Evolutionary conservation across 164 flowering plant species (phyloP).

Genomic region (Malania oleifera): DNA sequence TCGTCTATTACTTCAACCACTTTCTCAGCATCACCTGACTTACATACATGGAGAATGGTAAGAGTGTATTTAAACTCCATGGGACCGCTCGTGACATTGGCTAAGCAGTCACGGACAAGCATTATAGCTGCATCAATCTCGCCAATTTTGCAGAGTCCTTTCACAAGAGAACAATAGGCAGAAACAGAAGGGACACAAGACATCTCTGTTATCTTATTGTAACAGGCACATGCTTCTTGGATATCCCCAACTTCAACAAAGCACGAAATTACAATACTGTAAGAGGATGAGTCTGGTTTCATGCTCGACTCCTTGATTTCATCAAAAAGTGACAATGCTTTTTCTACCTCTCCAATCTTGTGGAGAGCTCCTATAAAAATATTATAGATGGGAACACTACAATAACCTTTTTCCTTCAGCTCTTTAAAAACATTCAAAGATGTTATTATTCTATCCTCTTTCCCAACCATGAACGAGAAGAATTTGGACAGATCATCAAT

Average conservation of each 20-base stretch:
- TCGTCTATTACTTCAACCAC: conserved; percentile 72
- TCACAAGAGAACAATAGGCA: conserved; percentile 69
- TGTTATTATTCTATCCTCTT: conserved; percentile 30
- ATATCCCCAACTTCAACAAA: conserved; percentile 51
- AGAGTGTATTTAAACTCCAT: conserved; percentile 78
- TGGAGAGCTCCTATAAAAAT: conserved; percentile 62
- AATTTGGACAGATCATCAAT: conserved; percentile 54
- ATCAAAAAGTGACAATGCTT: conserved; percentile 53
- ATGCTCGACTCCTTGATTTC: conserved; percentile 44
- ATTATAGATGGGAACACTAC: conserved; percentile 56
- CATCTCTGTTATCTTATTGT: conserved; percentile 58
- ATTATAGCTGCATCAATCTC: conserved; percentile 70
- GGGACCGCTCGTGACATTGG: conserved; percentile 61
- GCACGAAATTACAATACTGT: conserved; percentile 62
- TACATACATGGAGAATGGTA: conserved; percentile 63
- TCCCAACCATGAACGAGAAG: conserved; percentile 47
- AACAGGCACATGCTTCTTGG: conserved; percentile 61
- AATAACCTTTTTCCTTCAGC: conserved; percentile 51
- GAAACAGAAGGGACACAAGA: conserved; percentile 49
- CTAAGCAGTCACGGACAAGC: conserved; percentile 86
- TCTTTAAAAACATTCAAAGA: conserved; percentile 57
- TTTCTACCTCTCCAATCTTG: conserved; percentile 42
- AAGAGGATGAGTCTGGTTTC: conserved; percentile 54
- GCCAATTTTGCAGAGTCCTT: conserved; percentile 67
- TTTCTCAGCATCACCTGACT: conserved; percentile 51